Evolutionary conservation across 345 rosid species (phyloP).

Genomic region (Draba incana): DNA sequence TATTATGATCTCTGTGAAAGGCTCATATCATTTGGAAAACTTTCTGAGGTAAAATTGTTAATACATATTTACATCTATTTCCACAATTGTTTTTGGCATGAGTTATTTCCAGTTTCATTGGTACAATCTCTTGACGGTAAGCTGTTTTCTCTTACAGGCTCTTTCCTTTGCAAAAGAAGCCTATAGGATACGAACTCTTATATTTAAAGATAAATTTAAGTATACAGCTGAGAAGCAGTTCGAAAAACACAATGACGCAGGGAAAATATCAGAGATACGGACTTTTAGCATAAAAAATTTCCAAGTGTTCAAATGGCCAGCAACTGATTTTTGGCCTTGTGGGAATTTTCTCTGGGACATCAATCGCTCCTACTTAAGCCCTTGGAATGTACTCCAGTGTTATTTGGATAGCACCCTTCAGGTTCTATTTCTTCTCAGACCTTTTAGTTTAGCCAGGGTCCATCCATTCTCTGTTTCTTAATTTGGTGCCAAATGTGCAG

Average conservation of each 20-base stretch:
- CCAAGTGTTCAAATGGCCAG: slow-evolving; percentile 50
- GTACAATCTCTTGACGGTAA: slow-evolving; percentile 27
- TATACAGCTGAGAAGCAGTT: slow-evolving; percentile 61
- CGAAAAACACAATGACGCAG: slow-evolving; percentile 49
- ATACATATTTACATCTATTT: slow-evolving; percentile 20
- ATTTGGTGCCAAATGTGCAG: slow-evolving; percentile 46
- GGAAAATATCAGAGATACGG: slow-evolving; percentile 48
- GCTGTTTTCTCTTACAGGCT: slow-evolving; percentile 56
- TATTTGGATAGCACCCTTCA: slow-evolving; percentile 94
- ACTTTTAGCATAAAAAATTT: slow-evolving; percentile 48
- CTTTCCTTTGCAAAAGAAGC: slow-evolving; percentile 85
- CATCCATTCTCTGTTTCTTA: slow-evolving; percentile 27
- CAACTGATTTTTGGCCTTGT: slow-evolving; percentile 63
- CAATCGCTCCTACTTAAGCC: slow-evolving; percentile 67
- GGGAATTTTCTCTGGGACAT: slow-evolving; percentile 47
- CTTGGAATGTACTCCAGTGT: slow-evolving; percentile 84
- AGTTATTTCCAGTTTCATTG: slow-evolving; percentile 25
- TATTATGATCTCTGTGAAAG: slow-evolving; percentile 80
- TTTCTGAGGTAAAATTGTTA: slow-evolving; percentile 65
- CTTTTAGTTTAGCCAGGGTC: slow-evolving; percentile 18
- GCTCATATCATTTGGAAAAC: slow-evolving; percentile 57
- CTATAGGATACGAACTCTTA: slow-evolving; percentile 62
- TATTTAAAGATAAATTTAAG: slow-evolving; percentile 71
- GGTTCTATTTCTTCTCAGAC: slow-evolving; percentile 51
- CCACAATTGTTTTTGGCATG: not conserved